Evolutionary conservation across 345 rosid genomes (phyloP).

Genomic region (Citrus maxima): DNA sequence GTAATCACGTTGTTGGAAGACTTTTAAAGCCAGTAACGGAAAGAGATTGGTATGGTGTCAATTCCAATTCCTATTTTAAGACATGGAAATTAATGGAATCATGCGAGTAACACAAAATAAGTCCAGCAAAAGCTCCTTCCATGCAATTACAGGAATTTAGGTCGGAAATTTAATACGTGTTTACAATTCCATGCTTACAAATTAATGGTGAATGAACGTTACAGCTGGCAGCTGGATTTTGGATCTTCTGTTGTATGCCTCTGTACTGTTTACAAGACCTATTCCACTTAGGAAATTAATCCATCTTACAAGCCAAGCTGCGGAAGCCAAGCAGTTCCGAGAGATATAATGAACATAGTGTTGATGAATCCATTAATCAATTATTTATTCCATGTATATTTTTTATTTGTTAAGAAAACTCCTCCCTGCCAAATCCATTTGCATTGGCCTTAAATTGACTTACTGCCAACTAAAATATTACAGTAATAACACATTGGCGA

Average conservation of each 20-base stretch:
- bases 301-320: background rate
- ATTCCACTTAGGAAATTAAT: too few species aligned
- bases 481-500: too few species aligned
- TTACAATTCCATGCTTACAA: background rate
- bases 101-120: background rate
- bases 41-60: too few species aligned
- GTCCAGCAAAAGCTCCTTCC: background rate
- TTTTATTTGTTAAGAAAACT: background rate
- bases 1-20: too few species aligned
- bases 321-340: background rate
- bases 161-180: background rate
- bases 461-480: too few species aligned
- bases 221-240: background rate
- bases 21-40: too few species aligned
- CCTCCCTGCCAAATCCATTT: background rate
- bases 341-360: too few species aligned
- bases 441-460: too few species aligned
- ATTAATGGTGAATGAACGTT: background rate
- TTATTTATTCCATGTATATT: background rate
- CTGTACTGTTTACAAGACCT: too few species aligned
- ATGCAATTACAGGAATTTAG: background rate
- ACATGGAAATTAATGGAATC: too few species aligned
- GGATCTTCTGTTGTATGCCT: background rate
- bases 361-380: too few species aligned
- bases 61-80: too few species aligned